Percentiles rank a stretch among this genome's conserved stretches.
These are phyloP conservation scores for Leishmania braziliensis DNA, from an alignment of 208 protist species.

Conservation along the genomic window DNA sequence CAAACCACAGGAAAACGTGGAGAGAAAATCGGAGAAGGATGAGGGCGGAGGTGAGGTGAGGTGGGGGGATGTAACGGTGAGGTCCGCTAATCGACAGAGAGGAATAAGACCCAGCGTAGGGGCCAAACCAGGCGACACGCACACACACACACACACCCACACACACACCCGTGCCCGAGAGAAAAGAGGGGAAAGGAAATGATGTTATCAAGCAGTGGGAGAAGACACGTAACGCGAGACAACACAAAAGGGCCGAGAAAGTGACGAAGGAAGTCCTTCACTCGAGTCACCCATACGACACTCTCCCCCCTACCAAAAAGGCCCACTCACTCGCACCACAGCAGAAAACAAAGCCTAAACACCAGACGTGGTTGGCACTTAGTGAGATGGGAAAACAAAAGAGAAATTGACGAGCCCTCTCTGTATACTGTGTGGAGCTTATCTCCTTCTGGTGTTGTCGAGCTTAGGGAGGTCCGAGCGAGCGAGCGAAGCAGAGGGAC, in stretches of 20 bases:
- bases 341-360: background rate
- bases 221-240: too few relatives aligned
- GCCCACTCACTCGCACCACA: background rate
- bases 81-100: background rate
- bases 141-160: too few relatives aligned
- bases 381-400: background rate
- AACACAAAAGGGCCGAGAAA: background rate
- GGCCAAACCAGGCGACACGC: background rate
- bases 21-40: background rate
- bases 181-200: too few relatives aligned
- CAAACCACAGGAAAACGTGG: too few relatives aligned
- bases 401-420: background rate
- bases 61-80: background rate
- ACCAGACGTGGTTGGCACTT: background rate
- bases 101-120: background rate
- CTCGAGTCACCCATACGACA: background rate
- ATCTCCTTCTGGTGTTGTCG: too few relatives aligned
- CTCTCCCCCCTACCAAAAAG: background rate
- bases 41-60: background rate
- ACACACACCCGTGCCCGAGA: too few relatives aligned
- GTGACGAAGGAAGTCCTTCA: background rate
- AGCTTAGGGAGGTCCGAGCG: background rate
- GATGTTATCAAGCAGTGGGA: too few relatives aligned
- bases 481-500: background rate
- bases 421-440: background rate